Conservation (phyloP, 352 stramenopile genomes). For the Bremia lactucae region DNA sequence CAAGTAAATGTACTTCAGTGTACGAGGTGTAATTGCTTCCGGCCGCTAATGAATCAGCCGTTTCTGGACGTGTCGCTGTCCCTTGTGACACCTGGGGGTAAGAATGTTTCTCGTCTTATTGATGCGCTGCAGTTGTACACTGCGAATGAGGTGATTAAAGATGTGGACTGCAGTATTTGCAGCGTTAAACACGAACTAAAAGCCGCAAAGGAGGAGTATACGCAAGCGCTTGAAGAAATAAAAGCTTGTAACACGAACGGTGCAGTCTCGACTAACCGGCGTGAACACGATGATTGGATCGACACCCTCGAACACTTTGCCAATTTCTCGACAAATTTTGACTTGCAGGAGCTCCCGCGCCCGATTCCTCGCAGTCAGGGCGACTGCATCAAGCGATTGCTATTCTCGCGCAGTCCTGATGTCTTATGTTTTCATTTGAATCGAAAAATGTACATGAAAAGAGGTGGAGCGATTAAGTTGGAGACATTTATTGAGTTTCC, state of each 20-base stretch:
- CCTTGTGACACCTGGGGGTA: slow-evolving; percentile 27
- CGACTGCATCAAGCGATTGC: slow-evolving; percentile 52
- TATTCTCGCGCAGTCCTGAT: slow-evolving; percentile 70
- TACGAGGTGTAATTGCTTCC: slow-evolving; percentile 44
- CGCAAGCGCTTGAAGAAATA: slow-evolving; percentile 12
- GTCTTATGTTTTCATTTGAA: slow-evolving; percentile 86
- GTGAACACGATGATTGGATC: slow-evolving; percentile 23
- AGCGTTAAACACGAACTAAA: slow-evolving; percentile 46
- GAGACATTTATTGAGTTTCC: slow-evolving; percentile 74
- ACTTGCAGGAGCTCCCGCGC: slow-evolving; percentile 31
- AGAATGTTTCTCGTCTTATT: slow-evolving; percentile 29
- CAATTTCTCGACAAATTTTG: slow-evolving; percentile 15
- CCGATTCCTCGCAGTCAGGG: slow-evolving; percentile 29
- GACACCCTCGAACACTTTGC: slow-evolving; percentile 40
- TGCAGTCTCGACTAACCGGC: slow-evolving; percentile 47
- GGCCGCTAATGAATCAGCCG: slow-evolving; percentile 60
- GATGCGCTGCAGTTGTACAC: slow-evolving; percentile 63
- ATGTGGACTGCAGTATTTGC: slow-evolving; percentile 67
- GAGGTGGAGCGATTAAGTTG: slow-evolving; percentile 59
- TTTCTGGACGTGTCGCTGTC: slow-evolving; percentile 76
- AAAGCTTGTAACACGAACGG: slow-evolving; percentile 30
- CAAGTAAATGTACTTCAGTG: slow-evolving; percentile 79
- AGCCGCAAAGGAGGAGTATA: slow-evolving; percentile 25
- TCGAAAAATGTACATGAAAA: slow-evolving; percentile 73
- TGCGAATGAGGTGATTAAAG: slow-evolving; percentile 51